These are phyloP conservation scores for Fusarium subtropicale DNA, from an alignment of 2,329 filamentous ascomycete species.

Conservation along the genomic window DNA sequence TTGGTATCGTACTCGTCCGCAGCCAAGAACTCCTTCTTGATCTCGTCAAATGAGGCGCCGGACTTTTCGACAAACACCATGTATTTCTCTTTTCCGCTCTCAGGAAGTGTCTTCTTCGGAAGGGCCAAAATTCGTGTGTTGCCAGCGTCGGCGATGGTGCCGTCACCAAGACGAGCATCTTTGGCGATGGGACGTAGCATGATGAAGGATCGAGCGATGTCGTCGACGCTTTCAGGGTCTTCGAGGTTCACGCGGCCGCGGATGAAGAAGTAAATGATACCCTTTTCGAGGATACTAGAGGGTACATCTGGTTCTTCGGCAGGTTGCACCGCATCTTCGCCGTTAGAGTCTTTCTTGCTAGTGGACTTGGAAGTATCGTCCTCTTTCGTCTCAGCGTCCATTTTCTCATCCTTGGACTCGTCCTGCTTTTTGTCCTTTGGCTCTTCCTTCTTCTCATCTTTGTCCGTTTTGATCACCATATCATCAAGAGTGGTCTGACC, in stretches of 20 bases:
- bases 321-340: conserved; percentile 36
- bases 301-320: conserved; percentile 50
- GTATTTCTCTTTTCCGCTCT: conserved; percentile 75
- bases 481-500: conserved; percentile 43
- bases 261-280: conserved; percentile 91
- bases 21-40: conserved; percentile 79
- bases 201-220: conserved; percentile 83
- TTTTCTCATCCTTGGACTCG: conserved; percentile 7
- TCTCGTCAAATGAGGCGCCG: conserved; percentile 70
- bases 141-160: conserved; percentile 60
- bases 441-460: background rate
- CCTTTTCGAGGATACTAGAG: conserved; percentile 80
- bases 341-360: conserved; percentile 15
- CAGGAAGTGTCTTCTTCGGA: conserved; percentile 86
- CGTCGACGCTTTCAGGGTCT: conserved; percentile 73
- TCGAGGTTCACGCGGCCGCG: conserved; percentile 80
- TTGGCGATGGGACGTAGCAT: conserved; percentile 78
- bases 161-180: conserved; percentile 70
- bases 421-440: conserved; percentile 11
- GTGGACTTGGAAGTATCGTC: conserved; percentile 1
- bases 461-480: conserved; percentile 11
- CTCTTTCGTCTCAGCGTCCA: conserved; percentile 6
- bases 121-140: conserved; percentile 80
- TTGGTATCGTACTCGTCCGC: conserved; percentile 79
- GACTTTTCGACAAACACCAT: conserved; percentile 87